These are phyloP conservation scores for Adenanthera pavonina DNA, from an alignment of 306 rosid genomes.

Conservation along the genomic window DNA sequence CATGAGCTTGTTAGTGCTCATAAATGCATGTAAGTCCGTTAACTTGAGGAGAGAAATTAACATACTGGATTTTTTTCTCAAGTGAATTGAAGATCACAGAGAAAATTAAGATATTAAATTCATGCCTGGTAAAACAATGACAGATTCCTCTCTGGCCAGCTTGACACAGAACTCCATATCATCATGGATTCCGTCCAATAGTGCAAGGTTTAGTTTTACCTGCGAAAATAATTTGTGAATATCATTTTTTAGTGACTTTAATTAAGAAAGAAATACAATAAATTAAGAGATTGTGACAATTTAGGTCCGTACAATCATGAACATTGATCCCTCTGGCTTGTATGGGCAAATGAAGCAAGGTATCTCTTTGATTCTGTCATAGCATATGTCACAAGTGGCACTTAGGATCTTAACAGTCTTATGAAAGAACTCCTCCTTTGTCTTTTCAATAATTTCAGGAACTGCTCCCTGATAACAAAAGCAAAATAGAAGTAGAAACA, in stretches of 20 bases:
- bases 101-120: neutral
- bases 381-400: constrained; percentile 28
- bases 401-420: constrained; percentile 41
- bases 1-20: neutral
- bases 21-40: neutral
- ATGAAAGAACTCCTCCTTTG: constrained; percentile 43
- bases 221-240: constrained; percentile 15
- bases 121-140: constrained; percentile 4
- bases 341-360: constrained; percentile 52
- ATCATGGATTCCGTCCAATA: constrained; percentile 53
- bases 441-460: constrained; percentile 50
- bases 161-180: constrained; percentile 47
- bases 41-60: neutral
- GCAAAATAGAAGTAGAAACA: neutral
- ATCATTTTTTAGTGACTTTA: neutral
- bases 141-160: constrained; percentile 11
- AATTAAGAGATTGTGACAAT: neutral
- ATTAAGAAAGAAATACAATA: neutral
- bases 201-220: constrained; percentile 52
- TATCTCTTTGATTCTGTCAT: constrained; percentile 44
- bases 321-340: constrained; percentile 65
- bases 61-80: neutral
- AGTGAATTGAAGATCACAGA: neutral
- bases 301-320: constrained; percentile 42
- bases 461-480: constrained; percentile 49